Evolutionary conservation across 2,329 filamentous ascomycete genomes (phyloP).

Genomic region (Rutstroemia sydowiana): DNA sequence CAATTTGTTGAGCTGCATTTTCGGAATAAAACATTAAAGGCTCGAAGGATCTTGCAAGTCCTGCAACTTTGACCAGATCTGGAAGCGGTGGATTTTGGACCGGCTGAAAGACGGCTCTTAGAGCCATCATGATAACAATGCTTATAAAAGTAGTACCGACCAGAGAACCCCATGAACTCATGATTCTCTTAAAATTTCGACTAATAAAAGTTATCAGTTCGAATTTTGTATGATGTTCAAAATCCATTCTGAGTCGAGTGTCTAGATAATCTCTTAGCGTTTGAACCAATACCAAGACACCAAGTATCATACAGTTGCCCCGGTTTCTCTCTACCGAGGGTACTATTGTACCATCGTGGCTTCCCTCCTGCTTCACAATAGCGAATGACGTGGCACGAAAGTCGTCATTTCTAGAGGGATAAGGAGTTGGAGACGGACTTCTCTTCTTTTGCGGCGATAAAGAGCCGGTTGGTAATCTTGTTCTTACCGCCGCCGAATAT

Average conservation of each 20-base stretch:
- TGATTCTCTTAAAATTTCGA: constrained; percentile 51
- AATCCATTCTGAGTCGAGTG: constrained; percentile 83
- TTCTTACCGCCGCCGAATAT: constrained; percentile 24
- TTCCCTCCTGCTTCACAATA: constrained; percentile 25
- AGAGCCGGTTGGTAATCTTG: constrained; percentile 40
- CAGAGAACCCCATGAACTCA: constrained; percentile 62
- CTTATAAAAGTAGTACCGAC: constrained; percentile 53
- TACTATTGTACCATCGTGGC: constrained; percentile 14
- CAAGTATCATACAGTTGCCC: constrained; percentile 43
- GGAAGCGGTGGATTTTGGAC: constrained; percentile 60
- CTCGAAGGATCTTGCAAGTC: constrained; percentile 84
- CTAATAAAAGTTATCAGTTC: constrained; percentile 63
- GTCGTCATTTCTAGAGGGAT: constrained; percentile 29
- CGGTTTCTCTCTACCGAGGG: constrained; percentile 25
- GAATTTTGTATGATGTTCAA: constrained; percentile 80
- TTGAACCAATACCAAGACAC: constrained; percentile 5
- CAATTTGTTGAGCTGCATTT: constrained; percentile 77
- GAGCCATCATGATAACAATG: constrained; percentile 56
- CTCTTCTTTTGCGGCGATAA: constrained; percentile 50
- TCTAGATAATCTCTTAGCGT: constrained; percentile 45
- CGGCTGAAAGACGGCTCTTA: constrained; percentile 63
- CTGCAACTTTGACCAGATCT: constrained; percentile 84
- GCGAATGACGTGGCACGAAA: constrained; percentile 32
- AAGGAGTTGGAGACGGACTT: constrained; percentile 45
- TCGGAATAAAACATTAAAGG: constrained; percentile 93